Percentiles rank a stretch among this genome's conserved stretches.
phyloP scores from a whole-genome alignment of 768 basidiomycete species.

The Lentinus tigrinus region DNA sequence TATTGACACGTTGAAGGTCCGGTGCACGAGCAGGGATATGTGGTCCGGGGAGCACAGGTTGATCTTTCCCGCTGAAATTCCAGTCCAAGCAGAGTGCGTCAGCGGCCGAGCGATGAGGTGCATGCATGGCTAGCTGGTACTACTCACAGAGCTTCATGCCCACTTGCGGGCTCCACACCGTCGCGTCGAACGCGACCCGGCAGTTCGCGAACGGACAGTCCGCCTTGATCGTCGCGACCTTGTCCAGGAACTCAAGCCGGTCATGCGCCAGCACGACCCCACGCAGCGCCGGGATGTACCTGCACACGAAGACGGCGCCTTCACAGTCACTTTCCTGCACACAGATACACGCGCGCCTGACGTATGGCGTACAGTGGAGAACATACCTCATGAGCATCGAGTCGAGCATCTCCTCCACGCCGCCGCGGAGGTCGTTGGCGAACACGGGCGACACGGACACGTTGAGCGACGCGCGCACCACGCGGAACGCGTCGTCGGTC shows the following conservation, averaged over 20 bases:
- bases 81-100: not conserved
- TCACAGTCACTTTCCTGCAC: constrained; percentile 1
- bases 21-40: constrained; percentile 83
- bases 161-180: constrained; percentile 84
- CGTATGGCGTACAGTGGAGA: not conserved
- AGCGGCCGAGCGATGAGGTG: not conserved
- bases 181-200: constrained; percentile 74
- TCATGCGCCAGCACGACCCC: constrained; percentile 90
- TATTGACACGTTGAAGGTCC: constrained; percentile 94
- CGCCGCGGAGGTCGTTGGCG: constrained; percentile 64
- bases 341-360: constrained; percentile 1
- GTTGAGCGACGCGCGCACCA: constrained; percentile 62
- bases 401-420: constrained; percentile 88
- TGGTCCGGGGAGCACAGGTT: constrained; percentile 92
- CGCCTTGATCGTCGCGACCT: constrained; percentile 64
- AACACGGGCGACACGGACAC: constrained; percentile 84
- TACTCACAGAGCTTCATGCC: constrained; percentile 75
- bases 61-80: constrained; percentile 69
- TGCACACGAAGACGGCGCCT: constrained; percentile 30
- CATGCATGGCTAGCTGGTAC: not conserved
- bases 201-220: constrained; percentile 87
- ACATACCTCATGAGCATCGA: constrained; percentile 92
- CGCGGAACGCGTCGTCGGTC: constrained; percentile 41
- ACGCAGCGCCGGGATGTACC: constrained; percentile 83
- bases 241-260: constrained; percentile 63